Evolutionary conservation across 2,329 filamentous ascomycete species (phyloP).

Genomic region (Phyllosticta citrichinensis): DNA sequence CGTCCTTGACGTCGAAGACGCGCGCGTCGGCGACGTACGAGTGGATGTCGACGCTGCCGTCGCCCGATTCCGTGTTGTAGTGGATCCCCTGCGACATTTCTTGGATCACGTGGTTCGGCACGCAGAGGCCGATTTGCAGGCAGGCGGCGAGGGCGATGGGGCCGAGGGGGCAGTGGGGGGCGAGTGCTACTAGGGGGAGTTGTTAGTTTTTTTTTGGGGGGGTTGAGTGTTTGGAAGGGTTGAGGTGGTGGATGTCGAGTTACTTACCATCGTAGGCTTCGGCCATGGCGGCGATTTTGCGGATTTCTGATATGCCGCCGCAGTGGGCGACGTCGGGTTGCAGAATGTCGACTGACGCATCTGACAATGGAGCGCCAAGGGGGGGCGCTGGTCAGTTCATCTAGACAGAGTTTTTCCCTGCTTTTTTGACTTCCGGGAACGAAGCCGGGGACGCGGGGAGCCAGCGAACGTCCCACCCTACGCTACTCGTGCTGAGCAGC

Average conservation of each 20-base stretch:
- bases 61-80: conserved; percentile 47
- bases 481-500: too few species aligned
- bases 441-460: neutral
- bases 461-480: neutral
- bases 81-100: conserved; percentile 75
- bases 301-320: conserved; percentile 63
- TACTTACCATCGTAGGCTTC: conserved; percentile 54
- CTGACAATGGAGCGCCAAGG: neutral
- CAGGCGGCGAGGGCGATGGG: conserved; percentile 64
- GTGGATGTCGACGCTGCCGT: conserved; percentile 28
- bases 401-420: neutral
- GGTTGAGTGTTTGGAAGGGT: too few species aligned
- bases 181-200: conserved; percentile 52
- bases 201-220: too few species aligned
- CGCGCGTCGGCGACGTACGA: conserved; percentile 56
- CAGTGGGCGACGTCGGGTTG: conserved; percentile 65
- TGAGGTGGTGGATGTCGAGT: too few species aligned
- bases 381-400: neutral
- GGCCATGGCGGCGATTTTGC: conserved; percentile 58
- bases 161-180: conserved; percentile 64
- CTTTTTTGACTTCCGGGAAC: neutral
- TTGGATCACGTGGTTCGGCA: conserved; percentile 59
- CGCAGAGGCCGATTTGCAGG: conserved; percentile 52
- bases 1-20: conserved; percentile 57
- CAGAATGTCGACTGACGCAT: conserved; percentile 57